phyloP scores from a whole-genome alignment of 306 rosid genomes.

The Vachellia pachyceras region DNA sequence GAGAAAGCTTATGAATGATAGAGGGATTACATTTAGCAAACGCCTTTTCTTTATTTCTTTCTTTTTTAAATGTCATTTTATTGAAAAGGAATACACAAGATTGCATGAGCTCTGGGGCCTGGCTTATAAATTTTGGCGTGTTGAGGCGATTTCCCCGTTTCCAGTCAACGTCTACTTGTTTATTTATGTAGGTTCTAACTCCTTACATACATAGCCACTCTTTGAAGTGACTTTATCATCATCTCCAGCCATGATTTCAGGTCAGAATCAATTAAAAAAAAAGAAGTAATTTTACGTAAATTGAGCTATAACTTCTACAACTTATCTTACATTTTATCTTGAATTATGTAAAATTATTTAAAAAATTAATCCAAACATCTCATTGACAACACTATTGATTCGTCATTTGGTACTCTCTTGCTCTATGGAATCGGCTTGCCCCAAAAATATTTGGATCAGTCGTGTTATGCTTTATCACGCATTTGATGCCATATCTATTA shows the following conservation, averaged over 20 bases:
- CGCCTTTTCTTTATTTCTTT: neutral
- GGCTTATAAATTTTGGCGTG: slow-evolving; percentile 43
- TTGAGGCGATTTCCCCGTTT: slow-evolving; percentile 9
- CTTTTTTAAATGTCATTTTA: neutral
- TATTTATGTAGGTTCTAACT: neutral
- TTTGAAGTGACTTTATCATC: slow-evolving; percentile 4
- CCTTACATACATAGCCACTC: neutral
- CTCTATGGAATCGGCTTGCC: neutral
- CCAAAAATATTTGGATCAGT: neutral
- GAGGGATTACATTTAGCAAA: slow-evolving; percentile 17
- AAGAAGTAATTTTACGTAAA: too few relatives aligned
- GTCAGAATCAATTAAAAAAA: too few relatives aligned
- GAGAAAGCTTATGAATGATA: slow-evolving; percentile 74
- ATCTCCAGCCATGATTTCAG: neutral
- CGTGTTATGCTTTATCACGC: neutral
- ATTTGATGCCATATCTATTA: neutral
- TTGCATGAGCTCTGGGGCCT: slow-evolving; percentile 23
- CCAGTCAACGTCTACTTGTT: neutral
- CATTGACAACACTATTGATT: neutral
- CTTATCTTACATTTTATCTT: too few relatives aligned
- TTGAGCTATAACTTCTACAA: too few relatives aligned
- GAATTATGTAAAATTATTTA: too few relatives aligned
- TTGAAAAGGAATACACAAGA: slow-evolving; percentile 26
- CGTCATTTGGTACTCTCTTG: neutral
- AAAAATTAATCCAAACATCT: too few relatives aligned